phyloP scores from a whole-genome alignment of 78 protist genomes.

The Emiliania huxleyi region DNA sequence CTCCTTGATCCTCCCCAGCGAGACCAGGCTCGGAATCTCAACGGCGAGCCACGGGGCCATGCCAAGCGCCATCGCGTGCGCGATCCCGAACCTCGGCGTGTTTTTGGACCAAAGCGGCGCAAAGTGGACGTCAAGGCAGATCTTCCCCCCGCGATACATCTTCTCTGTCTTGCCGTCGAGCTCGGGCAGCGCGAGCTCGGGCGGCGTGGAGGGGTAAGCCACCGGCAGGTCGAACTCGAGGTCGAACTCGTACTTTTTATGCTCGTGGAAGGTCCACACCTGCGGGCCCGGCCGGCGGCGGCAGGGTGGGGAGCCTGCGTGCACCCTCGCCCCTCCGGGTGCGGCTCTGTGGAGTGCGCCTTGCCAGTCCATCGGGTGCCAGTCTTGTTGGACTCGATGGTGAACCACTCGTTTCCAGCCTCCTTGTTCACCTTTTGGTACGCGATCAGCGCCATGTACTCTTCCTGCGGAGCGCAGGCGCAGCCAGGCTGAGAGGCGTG shows the following conservation, averaged over 20 bases:
- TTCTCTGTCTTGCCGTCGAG: slow-evolving; percentile 86
- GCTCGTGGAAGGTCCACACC: slow-evolving; percentile 83
- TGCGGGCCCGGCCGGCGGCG: too few relatives aligned
- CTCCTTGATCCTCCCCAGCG: slow-evolving; percentile 31
- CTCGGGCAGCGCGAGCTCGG: slow-evolving; percentile 92
- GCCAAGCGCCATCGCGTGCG: slow-evolving; percentile 96
- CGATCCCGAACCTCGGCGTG: slow-evolving; percentile 94
- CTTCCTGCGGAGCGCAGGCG: too few relatives aligned
- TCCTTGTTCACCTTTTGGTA: slow-evolving; percentile 68
- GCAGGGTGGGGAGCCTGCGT: too few relatives aligned
- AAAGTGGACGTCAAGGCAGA: slow-evolving; percentile 92
- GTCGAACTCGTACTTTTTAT: slow-evolving; percentile 83
- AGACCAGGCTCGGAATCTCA: slow-evolving; percentile 90
- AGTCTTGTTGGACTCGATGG: slow-evolving; percentile 69
- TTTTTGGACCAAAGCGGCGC: slow-evolving; percentile 95
- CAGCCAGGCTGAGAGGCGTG: slow-evolving; percentile 50
- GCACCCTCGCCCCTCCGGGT: slow-evolving; percentile 71
- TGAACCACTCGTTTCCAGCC: slow-evolving; percentile 89
- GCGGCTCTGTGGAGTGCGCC: too few relatives aligned
- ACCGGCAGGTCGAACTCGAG: slow-evolving; percentile 81
- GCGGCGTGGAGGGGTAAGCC: slow-evolving; percentile 87
- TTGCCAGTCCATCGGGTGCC: slow-evolving; percentile 71
- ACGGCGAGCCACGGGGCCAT: slow-evolving; percentile 96
- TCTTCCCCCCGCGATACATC: slow-evolving; percentile 94
- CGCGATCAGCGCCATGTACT: background rate